Evolutionary conservation across 768 basidiomycete species (phyloP).

Genomic region (Sutorius australiensis): DNA sequence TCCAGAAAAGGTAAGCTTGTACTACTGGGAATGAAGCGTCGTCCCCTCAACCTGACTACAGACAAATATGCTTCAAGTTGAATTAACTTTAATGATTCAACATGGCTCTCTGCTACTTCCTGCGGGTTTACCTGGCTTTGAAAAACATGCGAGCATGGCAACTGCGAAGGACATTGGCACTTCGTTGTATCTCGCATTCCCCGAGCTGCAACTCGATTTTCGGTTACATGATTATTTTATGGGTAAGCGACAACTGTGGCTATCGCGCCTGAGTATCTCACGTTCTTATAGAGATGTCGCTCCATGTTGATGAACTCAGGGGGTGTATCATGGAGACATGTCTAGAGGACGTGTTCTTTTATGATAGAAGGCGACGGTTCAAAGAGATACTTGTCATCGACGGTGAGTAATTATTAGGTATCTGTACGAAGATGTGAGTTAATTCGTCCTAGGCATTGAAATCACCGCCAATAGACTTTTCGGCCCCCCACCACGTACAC

Average conservation of each 20-base stretch:
- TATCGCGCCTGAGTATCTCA: conserved; percentile 7
- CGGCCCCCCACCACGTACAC: conserved; percentile 78
- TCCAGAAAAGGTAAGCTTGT: conserved; percentile 58
- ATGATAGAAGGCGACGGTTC: conserved; percentile 11
- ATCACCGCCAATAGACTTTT: conserved; percentile 84
- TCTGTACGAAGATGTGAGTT: neutral
- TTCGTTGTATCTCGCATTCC: conserved; percentile 52
- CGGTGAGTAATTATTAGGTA: conserved; percentile 30
- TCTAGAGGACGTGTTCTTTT: conserved; percentile 39
- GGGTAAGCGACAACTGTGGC: conserved; percentile 47
- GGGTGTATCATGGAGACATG: conserved; percentile 49
- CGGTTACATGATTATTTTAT: conserved; percentile 84
- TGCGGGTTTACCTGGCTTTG: conserved; percentile 62
- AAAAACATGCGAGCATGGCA: conserved; percentile 27
- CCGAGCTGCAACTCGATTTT: conserved; percentile 72
- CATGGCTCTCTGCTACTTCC: conserved; percentile 61
- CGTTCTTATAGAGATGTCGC: conserved; percentile 58
- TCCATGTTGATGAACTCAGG: conserved; percentile 63
- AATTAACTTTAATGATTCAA: conserved; percentile 51
- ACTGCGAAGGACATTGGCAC: conserved; percentile 44
- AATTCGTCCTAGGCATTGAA: conserved; percentile 53
- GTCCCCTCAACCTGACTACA: conserved; percentile 31
- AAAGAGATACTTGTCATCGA: conserved; percentile 47
- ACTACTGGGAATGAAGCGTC: neutral
- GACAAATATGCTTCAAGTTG: conserved; percentile 82